Evolutionary conservation across 2,329 filamentous ascomycete species (phyloP).

Genomic region (Biscogniauxia sp.): DNA sequence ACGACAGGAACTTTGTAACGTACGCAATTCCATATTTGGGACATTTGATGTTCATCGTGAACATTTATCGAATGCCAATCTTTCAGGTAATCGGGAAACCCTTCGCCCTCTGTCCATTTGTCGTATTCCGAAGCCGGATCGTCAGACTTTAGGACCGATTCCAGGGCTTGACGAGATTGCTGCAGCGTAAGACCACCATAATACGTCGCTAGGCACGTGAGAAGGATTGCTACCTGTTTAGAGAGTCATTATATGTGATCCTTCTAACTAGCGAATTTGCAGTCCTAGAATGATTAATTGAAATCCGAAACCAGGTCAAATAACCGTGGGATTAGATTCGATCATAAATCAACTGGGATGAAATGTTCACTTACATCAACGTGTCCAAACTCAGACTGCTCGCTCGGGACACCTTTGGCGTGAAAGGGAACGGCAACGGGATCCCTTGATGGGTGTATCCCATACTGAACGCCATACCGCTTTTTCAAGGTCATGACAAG

Average conservation of each 20-base stretch:
- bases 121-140: slow-evolving; percentile 58
- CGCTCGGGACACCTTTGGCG: slow-evolving; percentile 62
- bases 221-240: slow-evolving; percentile 55
- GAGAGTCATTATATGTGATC: slow-evolving; percentile 1
- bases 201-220: slow-evolving; percentile 68
- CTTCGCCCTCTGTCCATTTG: slow-evolving; percentile 40
- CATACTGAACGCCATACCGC: slow-evolving; percentile 66
- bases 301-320: neutral
- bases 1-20: slow-evolving; percentile 49
- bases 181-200: slow-evolving; percentile 52
- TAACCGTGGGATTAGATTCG: neutral
- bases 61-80: slow-evolving; percentile 59
- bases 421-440: slow-evolving; percentile 66
- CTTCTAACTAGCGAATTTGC: neutral
- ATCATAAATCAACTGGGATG: neutral
- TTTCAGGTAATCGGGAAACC: slow-evolving; percentile 44
- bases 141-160: slow-evolving; percentile 52
- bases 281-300: neutral
- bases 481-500: slow-evolving; percentile 59
- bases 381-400: slow-evolving; percentile 65
- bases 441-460: slow-evolving; percentile 50
- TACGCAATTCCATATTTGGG: slow-evolving; percentile 49
- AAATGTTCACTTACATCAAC: slow-evolving; percentile 39
- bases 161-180: slow-evolving; percentile 50
- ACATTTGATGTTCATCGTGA: slow-evolving; percentile 52